Evolutionary conservation across 345 rosid species (phyloP).

Genomic region (Rhizophora mangle): DNA sequence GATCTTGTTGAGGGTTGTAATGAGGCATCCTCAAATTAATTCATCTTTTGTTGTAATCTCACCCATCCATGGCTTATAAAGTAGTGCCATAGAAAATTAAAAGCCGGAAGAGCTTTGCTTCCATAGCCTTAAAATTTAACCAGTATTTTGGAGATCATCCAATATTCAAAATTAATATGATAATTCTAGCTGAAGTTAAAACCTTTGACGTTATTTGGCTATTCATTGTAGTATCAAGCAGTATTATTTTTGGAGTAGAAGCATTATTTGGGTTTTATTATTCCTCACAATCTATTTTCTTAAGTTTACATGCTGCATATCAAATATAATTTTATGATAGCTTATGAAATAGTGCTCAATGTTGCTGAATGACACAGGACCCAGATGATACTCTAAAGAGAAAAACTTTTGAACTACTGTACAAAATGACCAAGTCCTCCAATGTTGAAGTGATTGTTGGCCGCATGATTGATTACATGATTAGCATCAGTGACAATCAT

Average conservation of each 20-base stretch:
- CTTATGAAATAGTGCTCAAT: constrained; percentile 5
- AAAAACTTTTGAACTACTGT: constrained; percentile 87
- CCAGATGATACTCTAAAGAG: constrained; percentile 98
- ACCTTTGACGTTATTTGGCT: too few relatives aligned
- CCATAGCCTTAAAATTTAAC: too few relatives aligned
- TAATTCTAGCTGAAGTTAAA: too few relatives aligned
- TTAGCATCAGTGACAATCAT: constrained; percentile 84
- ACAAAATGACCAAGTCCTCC: constrained; percentile 95
- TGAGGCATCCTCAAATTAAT: too few relatives aligned
- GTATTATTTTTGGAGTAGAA: neutral
- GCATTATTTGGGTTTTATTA: neutral
- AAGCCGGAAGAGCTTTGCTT: too few relatives aligned
- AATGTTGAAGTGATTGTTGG: constrained; percentile 98
- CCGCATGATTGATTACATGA: constrained; percentile 98
- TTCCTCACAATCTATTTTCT: neutral
- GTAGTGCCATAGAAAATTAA: too few relatives aligned
- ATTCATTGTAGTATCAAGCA: too few relatives aligned
- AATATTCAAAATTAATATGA: too few relatives aligned
- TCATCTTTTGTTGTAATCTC: too few relatives aligned
- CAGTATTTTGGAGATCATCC: too few relatives aligned
- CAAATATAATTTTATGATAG: neutral
- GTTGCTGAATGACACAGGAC: constrained; percentile 53
- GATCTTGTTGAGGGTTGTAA: too few relatives aligned
- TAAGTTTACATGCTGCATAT: neutral
- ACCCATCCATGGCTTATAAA: too few relatives aligned